Percentiles rank a stretch among this genome's conserved stretches.
Evolutionary conservation across 2,329 filamentous ascomycete species (phyloP).

Genomic region (Penicillium expansum): DNA sequence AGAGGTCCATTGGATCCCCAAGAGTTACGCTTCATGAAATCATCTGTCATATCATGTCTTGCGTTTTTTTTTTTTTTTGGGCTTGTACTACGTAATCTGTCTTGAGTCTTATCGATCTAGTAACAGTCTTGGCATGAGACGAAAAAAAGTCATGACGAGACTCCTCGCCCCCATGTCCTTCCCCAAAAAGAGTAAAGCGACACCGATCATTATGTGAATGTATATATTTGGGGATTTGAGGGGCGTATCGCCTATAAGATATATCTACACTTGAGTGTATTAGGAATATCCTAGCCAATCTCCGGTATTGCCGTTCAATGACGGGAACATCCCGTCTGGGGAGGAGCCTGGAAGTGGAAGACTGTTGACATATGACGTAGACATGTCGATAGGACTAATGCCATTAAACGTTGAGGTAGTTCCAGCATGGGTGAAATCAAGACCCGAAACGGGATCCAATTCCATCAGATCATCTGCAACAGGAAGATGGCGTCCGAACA

Average conservation of each 20-base stretch:
- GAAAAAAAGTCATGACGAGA: too few species aligned
- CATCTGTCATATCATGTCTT: constrained; percentile 25
- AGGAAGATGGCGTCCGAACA: constrained; percentile 47
- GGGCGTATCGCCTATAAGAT: neutral
- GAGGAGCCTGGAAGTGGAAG: neutral
- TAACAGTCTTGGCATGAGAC: neutral
- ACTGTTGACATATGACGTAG: neutral
- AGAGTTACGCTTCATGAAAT: constrained; percentile 40
- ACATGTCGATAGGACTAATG: neutral
- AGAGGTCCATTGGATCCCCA: constrained; percentile 26
- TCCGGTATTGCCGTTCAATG: constrained; percentile 10
- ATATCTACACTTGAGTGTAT: neutral
- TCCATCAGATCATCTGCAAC: constrained; percentile 46
- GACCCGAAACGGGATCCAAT: constrained; percentile 38
- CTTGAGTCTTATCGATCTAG: neutral
- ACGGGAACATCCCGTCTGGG: neutral
- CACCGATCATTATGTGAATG: neutral
- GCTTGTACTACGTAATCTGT: neutral
- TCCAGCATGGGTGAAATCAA: constrained; percentile 34
- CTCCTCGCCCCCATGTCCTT: too few species aligned
- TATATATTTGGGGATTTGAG: neutral
- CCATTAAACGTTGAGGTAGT: constrained; percentile 2
- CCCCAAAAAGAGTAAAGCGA: neutral
- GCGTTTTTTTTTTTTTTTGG: too few species aligned
- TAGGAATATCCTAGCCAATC: constrained; percentile 10